Conservation (phyloP, 2,329 filamentous ascomycete genomes). For the Monilinia aucupariae region DNA sequence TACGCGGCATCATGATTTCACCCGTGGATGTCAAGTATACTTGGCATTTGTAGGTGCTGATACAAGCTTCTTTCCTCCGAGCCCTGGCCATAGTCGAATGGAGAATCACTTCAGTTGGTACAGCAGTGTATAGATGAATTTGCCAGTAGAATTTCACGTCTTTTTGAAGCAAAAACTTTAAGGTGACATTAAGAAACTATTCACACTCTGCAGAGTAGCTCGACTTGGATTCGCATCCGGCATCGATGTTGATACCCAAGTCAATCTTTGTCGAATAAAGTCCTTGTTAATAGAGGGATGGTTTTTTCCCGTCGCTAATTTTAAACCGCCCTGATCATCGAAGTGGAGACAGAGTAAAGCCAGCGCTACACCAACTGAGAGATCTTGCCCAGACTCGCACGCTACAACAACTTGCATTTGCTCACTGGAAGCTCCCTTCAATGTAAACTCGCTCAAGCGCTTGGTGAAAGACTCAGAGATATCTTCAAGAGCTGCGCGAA, state of each 20-base stretch:
- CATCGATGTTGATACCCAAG: slow-evolving; percentile 74
- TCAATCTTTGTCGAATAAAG: slow-evolving; percentile 69
- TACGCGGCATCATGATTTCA: background rate
- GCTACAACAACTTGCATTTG: slow-evolving; percentile 48
- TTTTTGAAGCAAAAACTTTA: slow-evolving; percentile 15
- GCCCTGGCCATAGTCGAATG: background rate
- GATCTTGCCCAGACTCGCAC: slow-evolving; percentile 73
- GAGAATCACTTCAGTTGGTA: background rate
- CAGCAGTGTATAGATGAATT: background rate
- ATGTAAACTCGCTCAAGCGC: slow-evolving; percentile 9
- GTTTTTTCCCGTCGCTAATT: slow-evolving; percentile 14
- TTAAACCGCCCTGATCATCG: slow-evolving; percentile 52
- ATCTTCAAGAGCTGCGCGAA: slow-evolving; percentile 64
- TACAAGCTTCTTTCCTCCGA: background rate
- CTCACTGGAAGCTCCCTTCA: background rate
- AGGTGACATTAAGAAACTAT: slow-evolving; percentile 72
- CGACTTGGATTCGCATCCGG: slow-evolving; percentile 79
- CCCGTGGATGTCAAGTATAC: background rate
- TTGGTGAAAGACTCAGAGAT: slow-evolving; percentile 29
- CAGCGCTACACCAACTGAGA: slow-evolving; percentile 72
- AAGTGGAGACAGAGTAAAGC: slow-evolving; percentile 71
- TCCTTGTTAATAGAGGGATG: slow-evolving; percentile 57
- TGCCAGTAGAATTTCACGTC: background rate
- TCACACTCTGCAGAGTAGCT: slow-evolving; percentile 83
- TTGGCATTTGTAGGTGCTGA: background rate